Base-by-base conservation (phyloP, 2,329 filamentous ascomycete genomes). In the Calonectria ilicicola region DNA sequence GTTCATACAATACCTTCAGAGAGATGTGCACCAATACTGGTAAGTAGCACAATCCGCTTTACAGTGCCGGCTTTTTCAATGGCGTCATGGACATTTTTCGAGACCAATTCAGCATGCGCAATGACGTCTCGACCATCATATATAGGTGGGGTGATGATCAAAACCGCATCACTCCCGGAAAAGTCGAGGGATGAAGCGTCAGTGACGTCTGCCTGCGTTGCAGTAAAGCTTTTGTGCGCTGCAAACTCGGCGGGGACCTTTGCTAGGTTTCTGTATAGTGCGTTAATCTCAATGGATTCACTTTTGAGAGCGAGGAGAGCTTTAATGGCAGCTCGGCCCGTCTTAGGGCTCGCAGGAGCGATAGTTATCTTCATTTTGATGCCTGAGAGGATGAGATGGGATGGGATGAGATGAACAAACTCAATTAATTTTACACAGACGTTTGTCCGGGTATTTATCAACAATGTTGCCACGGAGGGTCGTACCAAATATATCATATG, bases 1-100 rank as follows among this genome's bases (percentile, higher is more conserved):
- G 23, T 6, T 35, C 81, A 27, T 65, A 84, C 83, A 10, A 80
- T 80, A 9, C 83, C 83, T 2, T 80, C 49, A 0, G 78, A 75
- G 35, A 79, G 81, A 73, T 85, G 80, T 1, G 83, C 83, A 1
- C 83, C 83, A 2, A 77, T 42, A 9, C 82, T 84, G 0, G 78
- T 80, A 0, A 84, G 62, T 5, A 83, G 62, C 1, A 84, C 81
- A 2, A 85, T 58, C n/a, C 79, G 75, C 53, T 74, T 81, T 2
- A 85, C 80, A 1, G 38, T 70, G 0, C 72, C 75, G 0, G 81
- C 74, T 40, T 66, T 79, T 21, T 79, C 73, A 2, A 82, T 60
- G 0, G 82, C 82, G 5, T 72, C 40, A 44, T 79, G 80, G 4
- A 84, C 76, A 8, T 83, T 83, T 0, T 75, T 72, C 1, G 82